These are phyloP conservation scores for Scheffersomyces stambukii DNA, from an alignment of 1,139 yeast genomes.

Conservation along the genomic window DNA sequence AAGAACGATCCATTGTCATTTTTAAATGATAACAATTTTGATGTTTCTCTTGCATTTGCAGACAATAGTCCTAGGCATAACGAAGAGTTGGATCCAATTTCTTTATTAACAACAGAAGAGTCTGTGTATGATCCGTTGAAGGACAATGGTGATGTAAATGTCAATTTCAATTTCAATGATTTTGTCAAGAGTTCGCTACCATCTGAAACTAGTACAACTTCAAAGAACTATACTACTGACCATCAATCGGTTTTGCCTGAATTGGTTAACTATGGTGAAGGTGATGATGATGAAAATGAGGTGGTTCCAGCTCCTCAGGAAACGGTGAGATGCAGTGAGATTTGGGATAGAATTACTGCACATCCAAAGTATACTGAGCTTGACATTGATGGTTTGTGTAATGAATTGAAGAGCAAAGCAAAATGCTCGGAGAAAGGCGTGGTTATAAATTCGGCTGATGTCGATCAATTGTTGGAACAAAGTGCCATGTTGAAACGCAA, in stretches of 20 bases:
- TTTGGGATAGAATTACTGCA: constrained; percentile 93
- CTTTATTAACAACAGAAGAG: constrained; percentile 53
- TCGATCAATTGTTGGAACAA: constrained; percentile 55
- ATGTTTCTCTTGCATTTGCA: constrained; percentile 46
- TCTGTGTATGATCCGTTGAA: constrained; percentile 62
- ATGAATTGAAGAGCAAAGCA: constrained; percentile 87
- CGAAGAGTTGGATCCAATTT: constrained; percentile 28
- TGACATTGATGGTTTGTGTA: constrained; percentile 90
- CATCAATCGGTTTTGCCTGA: constrained; percentile 12
- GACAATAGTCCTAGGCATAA: constrained; percentile 10
- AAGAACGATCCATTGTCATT: constrained; percentile 39
- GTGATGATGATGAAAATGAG: constrained; percentile 21
- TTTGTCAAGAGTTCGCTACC: constrained; percentile 26
- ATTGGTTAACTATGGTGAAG: constrained; percentile 6
- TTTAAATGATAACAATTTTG: constrained; percentile 46
- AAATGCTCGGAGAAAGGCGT: constrained; percentile 92
- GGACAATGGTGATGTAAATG: constrained; percentile 12
- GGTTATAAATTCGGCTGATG: constrained; percentile 75
- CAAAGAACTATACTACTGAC: constrained; percentile 6
- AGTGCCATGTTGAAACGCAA: constrained; percentile 17
- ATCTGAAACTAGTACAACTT: constrained; percentile 4
- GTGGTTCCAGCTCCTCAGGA: constrained; percentile 37
- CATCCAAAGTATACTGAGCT: constrained; percentile 92
- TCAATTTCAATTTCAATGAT: constrained; percentile 34
- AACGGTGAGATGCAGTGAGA: constrained; percentile 67